phyloP scores from a whole-genome alignment of 2,329 filamentous ascomycete species.

The Penicillium sp. region DNA sequence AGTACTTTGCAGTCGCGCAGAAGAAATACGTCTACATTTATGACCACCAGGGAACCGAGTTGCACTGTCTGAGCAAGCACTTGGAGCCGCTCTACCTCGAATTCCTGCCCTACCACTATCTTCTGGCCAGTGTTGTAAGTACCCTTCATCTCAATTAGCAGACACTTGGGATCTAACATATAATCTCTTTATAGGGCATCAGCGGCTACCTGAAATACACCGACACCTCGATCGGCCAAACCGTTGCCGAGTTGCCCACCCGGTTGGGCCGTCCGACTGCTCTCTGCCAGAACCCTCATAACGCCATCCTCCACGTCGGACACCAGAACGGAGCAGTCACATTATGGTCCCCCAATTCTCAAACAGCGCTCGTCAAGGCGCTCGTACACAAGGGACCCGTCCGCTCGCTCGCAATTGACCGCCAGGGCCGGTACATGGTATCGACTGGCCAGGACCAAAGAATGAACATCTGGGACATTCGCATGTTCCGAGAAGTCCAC shows the following conservation, averaged over 20 bases:
- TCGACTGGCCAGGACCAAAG: conserved; percentile 82
- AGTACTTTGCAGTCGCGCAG: conserved; percentile 88
- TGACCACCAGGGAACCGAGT: conserved; percentile 80
- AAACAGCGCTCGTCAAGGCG: conserved; percentile 82
- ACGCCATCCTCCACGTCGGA: conserved; percentile 85
- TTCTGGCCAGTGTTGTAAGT: conserved; percentile 77
- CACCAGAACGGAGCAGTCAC: conserved; percentile 95
- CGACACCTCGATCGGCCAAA: conserved; percentile 86
- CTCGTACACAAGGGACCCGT: conserved; percentile 87
- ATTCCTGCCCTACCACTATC: conserved; percentile 93
- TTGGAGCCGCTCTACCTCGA: conserved; percentile 90
- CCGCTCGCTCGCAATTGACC: conserved; percentile 75
- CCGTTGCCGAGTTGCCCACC: conserved; percentile 80
- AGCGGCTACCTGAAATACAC: conserved; percentile 88
- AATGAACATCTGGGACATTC: conserved; percentile 94
- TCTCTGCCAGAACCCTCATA: conserved; percentile 82
- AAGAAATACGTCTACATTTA: conserved; percentile 98
- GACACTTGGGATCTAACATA: background rate
- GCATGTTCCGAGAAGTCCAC: conserved; percentile 89
- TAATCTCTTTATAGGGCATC: conserved; percentile 53
- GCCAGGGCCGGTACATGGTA: conserved; percentile 93
- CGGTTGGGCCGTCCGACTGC: conserved; percentile 78
- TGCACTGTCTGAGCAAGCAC: conserved; percentile 87
- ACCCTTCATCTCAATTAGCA: background rate
- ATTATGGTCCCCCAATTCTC: conserved; percentile 89